A percentile compares a stretch with the other conserved stretches of the same genome.
These are phyloP conservation scores for Pyrus hybrid DNA, from an alignment of 331 rosid species.

Conservation along the genomic window DNA sequence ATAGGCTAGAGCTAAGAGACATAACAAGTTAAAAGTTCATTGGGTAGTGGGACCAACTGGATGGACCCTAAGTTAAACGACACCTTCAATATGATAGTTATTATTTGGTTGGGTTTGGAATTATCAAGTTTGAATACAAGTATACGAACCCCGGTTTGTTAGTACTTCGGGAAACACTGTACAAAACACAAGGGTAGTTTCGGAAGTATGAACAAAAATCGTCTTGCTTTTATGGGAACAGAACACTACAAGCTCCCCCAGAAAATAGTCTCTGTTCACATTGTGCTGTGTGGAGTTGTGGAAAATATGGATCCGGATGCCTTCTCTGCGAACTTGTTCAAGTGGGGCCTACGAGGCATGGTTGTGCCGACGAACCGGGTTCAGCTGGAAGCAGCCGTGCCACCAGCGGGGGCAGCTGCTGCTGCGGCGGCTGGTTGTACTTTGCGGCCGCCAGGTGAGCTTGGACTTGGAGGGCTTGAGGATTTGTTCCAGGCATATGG, in stretches of 20 bases:
- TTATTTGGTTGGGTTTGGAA: neutral
- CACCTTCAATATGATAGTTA: neutral
- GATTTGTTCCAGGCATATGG: slow-evolving; percentile 78
- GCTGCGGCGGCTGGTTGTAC: neutral
- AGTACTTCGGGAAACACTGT: neutral
- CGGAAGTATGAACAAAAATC: slow-evolving; percentile 6
- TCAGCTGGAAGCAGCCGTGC: slow-evolving; percentile 17
- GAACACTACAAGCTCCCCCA: neutral
- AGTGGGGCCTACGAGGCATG: slow-evolving; percentile 70
- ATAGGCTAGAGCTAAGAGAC: neutral
- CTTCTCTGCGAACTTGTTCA: slow-evolving; percentile 61
- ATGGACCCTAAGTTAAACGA: neutral
- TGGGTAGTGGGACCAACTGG: neutral
- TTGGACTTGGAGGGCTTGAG: slow-evolving; percentile 49
- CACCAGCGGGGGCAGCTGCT: neutral
- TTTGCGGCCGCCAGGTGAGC: slow-evolving; percentile 16
- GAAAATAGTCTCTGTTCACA: neutral
- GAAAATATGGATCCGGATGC: slow-evolving; percentile 62
- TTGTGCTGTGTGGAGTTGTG: neutral
- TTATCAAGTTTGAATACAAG: neutral
- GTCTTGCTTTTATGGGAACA: slow-evolving; percentile 7
- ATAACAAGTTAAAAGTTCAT: neutral
- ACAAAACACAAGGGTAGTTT: slow-evolving; percentile 28
- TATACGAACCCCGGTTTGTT: neutral
- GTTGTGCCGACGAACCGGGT: slow-evolving; percentile 9